These are phyloP conservation scores for Cladorrhinum sp. DNA, from an alignment of 2,329 filamentous ascomycete species.

Conservation along the genomic window DNA sequence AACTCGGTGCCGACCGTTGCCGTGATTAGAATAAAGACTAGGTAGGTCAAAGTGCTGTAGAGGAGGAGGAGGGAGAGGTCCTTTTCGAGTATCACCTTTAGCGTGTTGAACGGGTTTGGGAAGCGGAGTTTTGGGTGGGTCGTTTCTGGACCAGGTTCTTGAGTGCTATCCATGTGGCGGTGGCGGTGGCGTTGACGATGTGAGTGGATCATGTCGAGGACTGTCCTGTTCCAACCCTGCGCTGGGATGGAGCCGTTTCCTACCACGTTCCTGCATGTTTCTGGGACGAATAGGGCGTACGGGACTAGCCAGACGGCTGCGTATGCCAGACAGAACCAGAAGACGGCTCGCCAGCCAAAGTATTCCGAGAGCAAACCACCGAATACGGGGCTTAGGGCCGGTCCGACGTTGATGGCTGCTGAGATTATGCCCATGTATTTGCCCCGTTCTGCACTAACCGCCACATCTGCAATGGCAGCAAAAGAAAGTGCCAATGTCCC, in stretches of 20 bases:
- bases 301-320: constrained; percentile 49
- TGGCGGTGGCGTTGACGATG: constrained; percentile 36
- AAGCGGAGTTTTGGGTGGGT: constrained; percentile 44
- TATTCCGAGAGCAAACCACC: constrained; percentile 63
- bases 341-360: constrained; percentile 65
- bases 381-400: constrained; percentile 56
- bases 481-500: constrained; percentile 68
- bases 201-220: constrained; percentile 47
- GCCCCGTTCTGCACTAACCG: constrained; percentile 66
- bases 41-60: constrained; percentile 53
- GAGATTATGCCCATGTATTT: constrained; percentile 69
- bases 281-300: constrained; percentile 55
- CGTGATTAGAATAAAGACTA: constrained; percentile 53
- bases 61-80: constrained; percentile 53
- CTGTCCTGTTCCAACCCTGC: constrained; percentile 55
- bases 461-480: constrained; percentile 70
- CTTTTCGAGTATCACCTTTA: constrained; percentile 54
- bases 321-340: constrained; percentile 65
- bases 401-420: constrained; percentile 54
- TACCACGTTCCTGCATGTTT: constrained; percentile 58
- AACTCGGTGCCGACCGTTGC: constrained; percentile 53
- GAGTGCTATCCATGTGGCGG: no score
- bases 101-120: constrained; percentile 56
- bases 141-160: no score
- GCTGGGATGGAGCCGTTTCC: constrained; percentile 61